phyloP scores from a whole-genome alignment of 2,329 filamentous ascomycete genomes.

The Cladosporium velox region DNA sequence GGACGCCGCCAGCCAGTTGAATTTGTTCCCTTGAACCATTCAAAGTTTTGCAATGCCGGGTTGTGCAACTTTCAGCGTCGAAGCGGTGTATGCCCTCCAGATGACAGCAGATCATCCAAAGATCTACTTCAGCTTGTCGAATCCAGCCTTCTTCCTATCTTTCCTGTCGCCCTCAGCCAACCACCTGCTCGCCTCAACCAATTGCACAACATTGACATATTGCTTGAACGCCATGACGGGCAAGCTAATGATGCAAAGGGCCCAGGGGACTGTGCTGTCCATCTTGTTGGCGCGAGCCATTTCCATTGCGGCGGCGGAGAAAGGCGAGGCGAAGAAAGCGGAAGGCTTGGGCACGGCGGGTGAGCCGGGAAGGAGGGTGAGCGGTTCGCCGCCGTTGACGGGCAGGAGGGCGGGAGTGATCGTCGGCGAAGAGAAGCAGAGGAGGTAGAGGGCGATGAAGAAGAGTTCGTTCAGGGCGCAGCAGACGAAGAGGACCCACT shows the following conservation, averaged over 20 bases:
- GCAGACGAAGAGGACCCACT: constrained; percentile 89
- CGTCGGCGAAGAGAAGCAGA: constrained; percentile 90
- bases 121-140: constrained; percentile 18
- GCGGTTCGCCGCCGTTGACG: constrained; percentile 50
- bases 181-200: constrained; percentile 90
- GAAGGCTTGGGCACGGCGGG: constrained; percentile 69
- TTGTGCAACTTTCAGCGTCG: neutral
- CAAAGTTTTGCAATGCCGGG: neutral
- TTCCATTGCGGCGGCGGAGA: constrained; percentile 89
- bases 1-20: neutral
- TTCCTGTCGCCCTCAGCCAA: constrained; percentile 80
- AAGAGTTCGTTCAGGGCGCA: constrained; percentile 93
- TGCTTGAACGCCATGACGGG: constrained; percentile 93
- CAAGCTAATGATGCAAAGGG: constrained; percentile 75
- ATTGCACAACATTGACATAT: constrained; percentile 88
- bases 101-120: neutral
- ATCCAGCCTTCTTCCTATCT: constrained; percentile 32
- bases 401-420: constrained; percentile 80
- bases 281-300: constrained; percentile 86
- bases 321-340: constrained; percentile 82
- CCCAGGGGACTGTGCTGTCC: constrained; percentile 66
- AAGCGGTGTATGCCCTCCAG: neutral
- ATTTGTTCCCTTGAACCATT: neutral
- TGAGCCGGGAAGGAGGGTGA: constrained; percentile 61
- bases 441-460: constrained; percentile 96